phyloP scores from a whole-genome alignment of 306 rosid genomes.

The Cucurbita pepo region DNA sequence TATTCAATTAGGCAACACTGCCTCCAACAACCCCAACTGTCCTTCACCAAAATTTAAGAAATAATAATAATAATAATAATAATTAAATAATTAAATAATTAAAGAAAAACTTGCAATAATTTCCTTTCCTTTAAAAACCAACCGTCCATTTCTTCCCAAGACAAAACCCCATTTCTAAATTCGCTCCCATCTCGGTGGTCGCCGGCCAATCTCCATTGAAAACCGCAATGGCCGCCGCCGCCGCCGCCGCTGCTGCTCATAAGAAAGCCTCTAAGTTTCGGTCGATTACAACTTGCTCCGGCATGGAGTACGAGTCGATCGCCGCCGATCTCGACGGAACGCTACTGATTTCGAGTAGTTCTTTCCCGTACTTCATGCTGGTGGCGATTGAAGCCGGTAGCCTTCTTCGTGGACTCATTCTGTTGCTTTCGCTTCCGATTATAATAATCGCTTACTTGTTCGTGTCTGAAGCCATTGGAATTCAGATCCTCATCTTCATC shows the following conservation, averaged over 20 bases:
- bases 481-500: conserved; percentile 87
- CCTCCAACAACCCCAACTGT: conserved; percentile 4
- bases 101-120: neutral
- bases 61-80: no score
- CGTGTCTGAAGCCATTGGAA: conserved; percentile 77
- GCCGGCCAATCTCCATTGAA: neutral
- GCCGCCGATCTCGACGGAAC: conserved; percentile 97
- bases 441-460: conserved; percentile 67
- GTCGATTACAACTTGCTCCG: conserved; percentile 29
- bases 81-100: no score
- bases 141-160: neutral
- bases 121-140: neutral
- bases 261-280: conserved; percentile 34
- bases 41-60: neutral
- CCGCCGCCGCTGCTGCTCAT: conserved; percentile 12
- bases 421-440: conserved; percentile 70
- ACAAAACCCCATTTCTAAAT: neutral
- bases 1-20: neutral
- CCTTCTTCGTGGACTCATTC: conserved; percentile 71
- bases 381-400: conserved; percentile 94
- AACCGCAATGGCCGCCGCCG: neutral
- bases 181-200: neutral
- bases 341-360: conserved; percentile 57
- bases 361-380: conserved; percentile 90
- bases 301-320: conserved; percentile 30